A percentile compares a stretch with the other conserved stretches of the same genome.
Conservation (phyloP, 345 rosid species). For the Conringia planisiliqua region DNA sequence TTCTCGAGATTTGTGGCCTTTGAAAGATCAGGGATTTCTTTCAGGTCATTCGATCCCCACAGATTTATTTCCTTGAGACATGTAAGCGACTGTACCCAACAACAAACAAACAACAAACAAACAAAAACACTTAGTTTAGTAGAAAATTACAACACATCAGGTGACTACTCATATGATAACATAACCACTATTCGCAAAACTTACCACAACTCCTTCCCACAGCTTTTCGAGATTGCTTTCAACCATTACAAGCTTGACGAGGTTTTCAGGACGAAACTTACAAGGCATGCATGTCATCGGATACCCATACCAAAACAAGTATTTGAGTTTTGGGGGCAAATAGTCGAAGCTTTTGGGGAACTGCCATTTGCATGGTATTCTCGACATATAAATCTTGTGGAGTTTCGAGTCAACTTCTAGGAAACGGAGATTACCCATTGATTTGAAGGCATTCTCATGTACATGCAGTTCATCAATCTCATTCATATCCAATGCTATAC, state of each 20-base stretch:
- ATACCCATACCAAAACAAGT: not conserved
- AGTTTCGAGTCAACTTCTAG: not conserved
- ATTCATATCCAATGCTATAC: not conserved
- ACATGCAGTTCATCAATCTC: not conserved
- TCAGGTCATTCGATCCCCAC: no score
- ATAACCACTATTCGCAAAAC: not conserved
- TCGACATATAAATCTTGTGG: no score
- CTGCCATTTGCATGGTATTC: not conserved
- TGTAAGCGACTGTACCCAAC: no score
- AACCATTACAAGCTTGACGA: not conserved
- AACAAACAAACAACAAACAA: no score
- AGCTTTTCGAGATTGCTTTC: not conserved
- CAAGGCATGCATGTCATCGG: conserved; percentile 2
- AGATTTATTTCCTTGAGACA: no score
- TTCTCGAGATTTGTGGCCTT: no score
- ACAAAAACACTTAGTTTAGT: no score
- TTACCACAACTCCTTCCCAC: conserved; percentile 18
- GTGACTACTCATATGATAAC: no score
- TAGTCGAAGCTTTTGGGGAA: not conserved
- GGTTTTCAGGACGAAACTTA: not conserved
- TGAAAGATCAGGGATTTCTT: no score
- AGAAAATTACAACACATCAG: no score
- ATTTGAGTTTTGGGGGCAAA: not conserved
- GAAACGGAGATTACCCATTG: conserved; percentile 18
- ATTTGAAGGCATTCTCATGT: not conserved